Conservation (phyloP, 2,329 filamentous ascomycete genomes). For the Fusarium longipes region DNA sequence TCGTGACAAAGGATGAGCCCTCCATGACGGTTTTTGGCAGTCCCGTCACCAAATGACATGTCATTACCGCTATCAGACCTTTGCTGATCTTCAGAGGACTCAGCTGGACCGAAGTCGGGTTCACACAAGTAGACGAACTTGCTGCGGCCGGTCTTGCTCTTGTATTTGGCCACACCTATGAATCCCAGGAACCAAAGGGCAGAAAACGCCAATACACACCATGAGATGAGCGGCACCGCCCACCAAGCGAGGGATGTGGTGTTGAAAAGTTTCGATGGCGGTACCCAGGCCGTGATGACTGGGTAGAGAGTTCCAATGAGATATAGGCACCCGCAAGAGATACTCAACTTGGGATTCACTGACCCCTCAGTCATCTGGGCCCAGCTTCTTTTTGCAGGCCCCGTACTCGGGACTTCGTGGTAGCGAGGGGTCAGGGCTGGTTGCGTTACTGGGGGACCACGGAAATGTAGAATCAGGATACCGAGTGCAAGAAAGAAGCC, state of each 20-base stretch:
- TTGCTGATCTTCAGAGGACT: not conserved
- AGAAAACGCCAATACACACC: not conserved
- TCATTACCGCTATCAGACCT: not conserved
- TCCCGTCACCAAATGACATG: not conserved
- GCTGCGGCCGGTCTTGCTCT: not conserved
- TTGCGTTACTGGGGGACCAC: not conserved
- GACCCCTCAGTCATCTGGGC: not conserved
- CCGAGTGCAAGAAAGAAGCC: not conserved
- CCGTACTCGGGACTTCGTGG: not conserved
- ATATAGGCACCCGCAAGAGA: not conserved
- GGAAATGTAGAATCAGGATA: not conserved
- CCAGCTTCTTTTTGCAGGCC: not conserved
- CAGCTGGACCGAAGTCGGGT: not conserved
- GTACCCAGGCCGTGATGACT: not conserved
- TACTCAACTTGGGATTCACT: not conserved
- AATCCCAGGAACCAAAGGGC: not conserved
- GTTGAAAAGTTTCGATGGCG: not conserved
- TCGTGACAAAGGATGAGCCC: not conserved
- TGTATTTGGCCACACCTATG: not conserved
- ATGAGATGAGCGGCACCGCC: not conserved
- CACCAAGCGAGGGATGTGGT: not conserved
- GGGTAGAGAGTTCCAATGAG: not conserved
- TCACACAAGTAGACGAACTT: not conserved
- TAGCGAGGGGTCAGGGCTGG: not conserved
- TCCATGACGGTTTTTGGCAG: not conserved